phyloP scores from a whole-genome alignment of 2,329 filamentous ascomycete genomes.

The Ceratocystiopsis brevicomis region DNA sequence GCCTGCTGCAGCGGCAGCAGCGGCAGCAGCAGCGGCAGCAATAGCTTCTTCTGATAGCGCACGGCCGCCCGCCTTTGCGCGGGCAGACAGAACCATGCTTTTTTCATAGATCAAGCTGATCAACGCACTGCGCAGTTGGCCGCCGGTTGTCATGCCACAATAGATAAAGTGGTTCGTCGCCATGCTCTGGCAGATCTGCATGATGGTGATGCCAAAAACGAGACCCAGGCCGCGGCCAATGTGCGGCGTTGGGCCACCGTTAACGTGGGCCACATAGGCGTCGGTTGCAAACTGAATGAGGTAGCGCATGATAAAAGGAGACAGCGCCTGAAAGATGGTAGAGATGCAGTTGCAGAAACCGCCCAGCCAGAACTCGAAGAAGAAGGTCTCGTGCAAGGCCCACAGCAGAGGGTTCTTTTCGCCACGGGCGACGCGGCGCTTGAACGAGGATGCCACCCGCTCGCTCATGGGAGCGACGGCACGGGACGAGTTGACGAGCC shows the following conservation, averaged over 20 bases:
- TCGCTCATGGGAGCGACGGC: slow-evolving; percentile 49
- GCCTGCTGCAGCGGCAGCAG: not conserved
- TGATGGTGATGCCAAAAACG: slow-evolving; percentile 63
- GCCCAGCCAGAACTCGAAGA: slow-evolving; percentile 66
- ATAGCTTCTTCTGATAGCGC: slow-evolving; percentile 2
- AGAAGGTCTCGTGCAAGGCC: slow-evolving; percentile 75
- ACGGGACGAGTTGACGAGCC: slow-evolving; percentile 68
- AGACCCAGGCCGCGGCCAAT: slow-evolving; percentile 65
- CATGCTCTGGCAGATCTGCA: slow-evolving; percentile 71
- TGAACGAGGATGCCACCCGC: slow-evolving; percentile 49
- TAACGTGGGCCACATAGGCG: slow-evolving; percentile 48
- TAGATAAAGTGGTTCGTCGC: slow-evolving; percentile 85
- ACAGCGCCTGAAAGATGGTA: slow-evolving; percentile 60
- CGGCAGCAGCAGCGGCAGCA: not conserved
- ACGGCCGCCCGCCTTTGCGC: slow-evolving; percentile 65
- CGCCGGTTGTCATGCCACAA: slow-evolving; percentile 78
- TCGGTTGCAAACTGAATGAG: slow-evolving; percentile 70
- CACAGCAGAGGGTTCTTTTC: slow-evolving; percentile 56
- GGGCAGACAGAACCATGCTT: slow-evolving; percentile 69
- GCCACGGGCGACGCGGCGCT: slow-evolving; percentile 45
- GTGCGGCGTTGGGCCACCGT: slow-evolving; percentile 35
- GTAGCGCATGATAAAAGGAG: slow-evolving; percentile 70
- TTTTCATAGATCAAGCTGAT: slow-evolving; percentile 86
- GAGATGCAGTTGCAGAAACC: slow-evolving; percentile 58
- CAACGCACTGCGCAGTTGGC: slow-evolving; percentile 60